These are phyloP conservation scores for Cicer pinnatifidum DNA, from an alignment of 306 rosid genomes.

Conservation along the genomic window DNA sequence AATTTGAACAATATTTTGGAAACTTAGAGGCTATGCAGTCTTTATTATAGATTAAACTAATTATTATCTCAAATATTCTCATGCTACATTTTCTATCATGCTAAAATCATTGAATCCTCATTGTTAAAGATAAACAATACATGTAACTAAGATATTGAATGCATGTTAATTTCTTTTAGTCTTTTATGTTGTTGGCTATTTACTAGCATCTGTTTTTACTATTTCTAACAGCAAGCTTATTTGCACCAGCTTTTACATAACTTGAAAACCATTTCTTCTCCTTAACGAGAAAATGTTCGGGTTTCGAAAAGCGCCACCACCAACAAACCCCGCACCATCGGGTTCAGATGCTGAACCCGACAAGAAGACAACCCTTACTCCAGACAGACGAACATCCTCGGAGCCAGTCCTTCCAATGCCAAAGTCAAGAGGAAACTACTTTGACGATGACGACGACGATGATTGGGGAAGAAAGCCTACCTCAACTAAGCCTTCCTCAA, in stretches of 20 bases:
- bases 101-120: too few relatives aligned
- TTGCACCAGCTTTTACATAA: constrained; percentile 32
- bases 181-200: background rate
- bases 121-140: background rate
- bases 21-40: too few relatives aligned
- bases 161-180: background rate
- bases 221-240: background rate
- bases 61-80: background rate
- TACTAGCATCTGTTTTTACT: too few relatives aligned
- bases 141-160: background rate
- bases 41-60: too few relatives aligned
- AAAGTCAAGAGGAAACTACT: constrained; percentile 54
- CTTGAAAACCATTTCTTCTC: background rate
- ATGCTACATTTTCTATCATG: background rate
- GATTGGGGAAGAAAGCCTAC: constrained; percentile 56
- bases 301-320: constrained; percentile 57
- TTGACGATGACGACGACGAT: constrained; percentile 53
- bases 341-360: constrained; percentile 50
- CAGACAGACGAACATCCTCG: constrained; percentile 68
- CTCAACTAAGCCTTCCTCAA: constrained; percentile 48
- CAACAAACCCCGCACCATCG: constrained; percentile 44
- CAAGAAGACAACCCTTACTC: constrained; percentile 42
- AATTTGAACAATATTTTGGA: too few relatives aligned
- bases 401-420: constrained; percentile 60
- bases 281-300: constrained; percentile 60